These are phyloP conservation scores for Metroxylon sagu DNA, from an alignment of 176 grass and related monocot genomes.

Conservation along the genomic window DNA sequence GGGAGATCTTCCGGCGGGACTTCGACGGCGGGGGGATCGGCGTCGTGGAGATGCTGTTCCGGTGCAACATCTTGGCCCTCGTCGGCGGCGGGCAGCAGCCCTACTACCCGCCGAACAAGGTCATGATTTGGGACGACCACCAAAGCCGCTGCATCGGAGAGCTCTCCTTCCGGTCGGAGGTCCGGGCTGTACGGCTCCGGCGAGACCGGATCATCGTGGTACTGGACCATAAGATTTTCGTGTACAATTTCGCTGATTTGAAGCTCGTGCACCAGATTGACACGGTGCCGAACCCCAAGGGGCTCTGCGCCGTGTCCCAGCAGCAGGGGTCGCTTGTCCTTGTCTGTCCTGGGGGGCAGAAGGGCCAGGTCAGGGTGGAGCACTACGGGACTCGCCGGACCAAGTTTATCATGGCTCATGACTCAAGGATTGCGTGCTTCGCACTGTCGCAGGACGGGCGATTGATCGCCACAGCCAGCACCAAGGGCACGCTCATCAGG, in stretches of 20 bases:
- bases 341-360: constrained; percentile 78
- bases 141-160: constrained; percentile 17
- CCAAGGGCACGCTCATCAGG: constrained; percentile 85
- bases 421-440: constrained; percentile 82
- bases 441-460: constrained; percentile 76
- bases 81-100: constrained; percentile 1
- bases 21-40: constrained; percentile 40
- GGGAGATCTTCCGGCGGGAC: constrained; percentile 91
- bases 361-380: constrained; percentile 89
- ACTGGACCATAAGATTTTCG: constrained; percentile 83
- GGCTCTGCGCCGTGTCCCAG: constrained; percentile 83
- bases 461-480: constrained; percentile 82
- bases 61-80: constrained; percentile 13
- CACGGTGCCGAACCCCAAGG: constrained; percentile 74
- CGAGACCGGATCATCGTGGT: constrained; percentile 87
- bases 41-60: constrained; percentile 20
- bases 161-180: constrained; percentile 6
- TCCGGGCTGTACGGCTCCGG: constrained; percentile 61
- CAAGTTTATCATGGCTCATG: constrained; percentile 87
- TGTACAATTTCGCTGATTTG: constrained; percentile 87
- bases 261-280: constrained; percentile 97
- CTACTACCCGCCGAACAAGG: background rate
- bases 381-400: constrained; percentile 78
- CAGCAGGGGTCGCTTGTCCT: constrained; percentile 82
- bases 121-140: constrained; percentile 21